Evolutionary conservation across 495 filamentous ascomycete genomes (phyloP).

Genomic region (Amorphotheca resinae): DNA sequence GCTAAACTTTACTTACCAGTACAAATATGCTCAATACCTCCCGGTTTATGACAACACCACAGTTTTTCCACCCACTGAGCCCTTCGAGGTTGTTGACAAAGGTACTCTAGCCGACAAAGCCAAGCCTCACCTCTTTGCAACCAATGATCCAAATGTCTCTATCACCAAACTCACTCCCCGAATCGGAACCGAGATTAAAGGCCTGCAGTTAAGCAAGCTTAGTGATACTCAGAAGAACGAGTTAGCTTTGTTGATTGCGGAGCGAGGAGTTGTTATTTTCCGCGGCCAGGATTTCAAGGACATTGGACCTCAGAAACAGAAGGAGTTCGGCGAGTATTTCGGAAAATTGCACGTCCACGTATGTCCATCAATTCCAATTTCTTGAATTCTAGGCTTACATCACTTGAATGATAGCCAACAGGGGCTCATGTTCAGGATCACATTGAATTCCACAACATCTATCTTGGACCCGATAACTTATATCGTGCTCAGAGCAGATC

Average conservation of each 20-base stretch:
- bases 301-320: constrained; percentile 42
- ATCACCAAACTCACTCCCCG: constrained; percentile 33
- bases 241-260: constrained; percentile 31
- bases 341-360: constrained; percentile 51
- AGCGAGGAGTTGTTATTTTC: constrained; percentile 33
- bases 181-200: constrained; percentile 31
- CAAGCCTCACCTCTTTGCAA: constrained; percentile 52
- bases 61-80: constrained; percentile 47
- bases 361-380: constrained; percentile 18
- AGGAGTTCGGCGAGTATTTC: constrained; percentile 47
- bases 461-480: constrained; percentile 35
- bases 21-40: constrained; percentile 48
- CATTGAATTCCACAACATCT: constrained; percentile 35
- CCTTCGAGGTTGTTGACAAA: constrained; percentile 59
- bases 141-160: constrained; percentile 27
- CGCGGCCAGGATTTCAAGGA: constrained; percentile 37
- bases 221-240: constrained; percentile 30
- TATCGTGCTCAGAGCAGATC: constrained; percentile 30
- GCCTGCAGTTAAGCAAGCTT: constrained; percentile 29
- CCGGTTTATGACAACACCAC: constrained; percentile 51
- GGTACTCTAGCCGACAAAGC: constrained; percentile 54
- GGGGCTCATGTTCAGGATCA: constrained; percentile 32
- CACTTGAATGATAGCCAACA: constrained; percentile 22
- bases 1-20: constrained; percentile 19
- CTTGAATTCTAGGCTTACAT: not conserved